Evolutionary conservation across 1,284 basidiomycete species (phyloP).

Genomic region (Vanrija pseudolonga): DNA sequence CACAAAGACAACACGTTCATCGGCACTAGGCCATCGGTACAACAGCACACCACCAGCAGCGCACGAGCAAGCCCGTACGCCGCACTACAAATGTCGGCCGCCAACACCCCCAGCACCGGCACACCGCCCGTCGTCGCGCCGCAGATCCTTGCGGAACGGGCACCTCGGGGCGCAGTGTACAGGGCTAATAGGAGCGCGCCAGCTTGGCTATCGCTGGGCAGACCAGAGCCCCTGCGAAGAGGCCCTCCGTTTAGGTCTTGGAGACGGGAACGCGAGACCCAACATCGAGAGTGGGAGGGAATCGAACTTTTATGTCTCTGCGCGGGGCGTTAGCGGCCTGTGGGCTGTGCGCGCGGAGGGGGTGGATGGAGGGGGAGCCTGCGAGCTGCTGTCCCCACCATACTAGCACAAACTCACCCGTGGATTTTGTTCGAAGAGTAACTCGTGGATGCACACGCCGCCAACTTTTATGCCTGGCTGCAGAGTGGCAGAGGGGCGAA

Average conservation of each 20-base stretch:
- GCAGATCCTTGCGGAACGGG: conserved; percentile 12
- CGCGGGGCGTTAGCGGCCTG: background rate
- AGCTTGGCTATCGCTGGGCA: conserved; percentile 37
- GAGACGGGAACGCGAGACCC: conserved; percentile 49
- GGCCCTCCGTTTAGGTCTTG: conserved; percentile 30
- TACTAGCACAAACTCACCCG: background rate
- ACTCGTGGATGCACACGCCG: background rate
- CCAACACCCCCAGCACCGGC: conserved; percentile 14
- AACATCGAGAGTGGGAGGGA: conserved; percentile 40
- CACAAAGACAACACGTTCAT: too few species aligned
- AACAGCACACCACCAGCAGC: too few species aligned
- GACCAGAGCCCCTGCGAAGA: conserved; percentile 2
- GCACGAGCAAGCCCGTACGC: too few species aligned
- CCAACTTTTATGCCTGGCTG: background rate
- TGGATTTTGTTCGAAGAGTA: conserved; percentile 3
- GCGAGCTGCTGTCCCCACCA: background rate
- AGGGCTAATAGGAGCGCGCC: conserved; percentile 9
- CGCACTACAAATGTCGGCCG: conserved; percentile 20
- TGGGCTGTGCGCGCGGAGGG: background rate
- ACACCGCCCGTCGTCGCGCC: conserved; percentile 23
- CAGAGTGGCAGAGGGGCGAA: too few species aligned
- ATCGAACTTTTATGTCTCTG: conserved; percentile 50
- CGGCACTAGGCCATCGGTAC: too few species aligned
- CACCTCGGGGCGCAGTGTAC: conserved; percentile 13
- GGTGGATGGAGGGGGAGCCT: background rate